These are phyloP conservation scores for Penicillium corylophilum DNA, from an alignment of 2,329 filamentous ascomycete species.

Conservation along the genomic window DNA sequence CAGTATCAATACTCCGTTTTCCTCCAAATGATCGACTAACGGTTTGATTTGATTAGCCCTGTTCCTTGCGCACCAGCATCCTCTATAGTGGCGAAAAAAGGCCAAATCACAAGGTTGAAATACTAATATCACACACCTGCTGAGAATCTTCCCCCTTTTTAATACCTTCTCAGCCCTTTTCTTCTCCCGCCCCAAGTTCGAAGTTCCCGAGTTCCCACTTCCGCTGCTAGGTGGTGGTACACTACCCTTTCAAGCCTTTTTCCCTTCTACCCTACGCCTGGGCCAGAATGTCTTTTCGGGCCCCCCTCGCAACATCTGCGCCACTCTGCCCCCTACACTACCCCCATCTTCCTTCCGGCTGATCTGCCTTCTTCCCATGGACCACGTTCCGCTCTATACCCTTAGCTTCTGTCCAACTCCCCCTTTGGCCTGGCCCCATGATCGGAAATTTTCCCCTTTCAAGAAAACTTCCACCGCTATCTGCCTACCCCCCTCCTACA, in stretches of 20 bases:
- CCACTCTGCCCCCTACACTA: conserved; percentile 11
- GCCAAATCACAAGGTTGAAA: conserved; percentile 17
- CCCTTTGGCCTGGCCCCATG: background rate
- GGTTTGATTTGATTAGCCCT: conserved; percentile 18
- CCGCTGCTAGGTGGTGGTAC: background rate
- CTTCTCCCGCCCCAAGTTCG: background rate
- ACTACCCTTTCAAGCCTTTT: conserved; percentile 1
- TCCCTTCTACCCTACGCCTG: background rate
- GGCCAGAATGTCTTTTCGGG: conserved; percentile 5
- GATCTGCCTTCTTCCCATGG: conserved; percentile 19
- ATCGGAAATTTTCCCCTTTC: background rate
- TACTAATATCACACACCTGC: conserved; percentile 13
- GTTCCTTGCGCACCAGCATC: conserved; percentile 15
- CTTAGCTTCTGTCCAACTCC: background rate
- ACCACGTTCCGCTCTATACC: conserved; percentile 15
- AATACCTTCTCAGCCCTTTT: background rate
- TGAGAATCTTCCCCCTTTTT: conserved; percentile 14
- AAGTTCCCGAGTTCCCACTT: background rate
- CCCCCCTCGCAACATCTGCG: conserved; percentile 9
- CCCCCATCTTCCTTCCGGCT: conserved; percentile 12
- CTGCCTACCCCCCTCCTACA: background rate
- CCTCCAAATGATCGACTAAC: conserved; percentile 16
- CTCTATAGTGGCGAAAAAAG: conserved; percentile 22
- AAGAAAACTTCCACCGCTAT: background rate
- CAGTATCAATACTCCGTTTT: conserved; percentile 15